phyloP scores from a whole-genome alignment of 176 grass and related monocot genomes.

The Zoysia pacifica region DNA sequence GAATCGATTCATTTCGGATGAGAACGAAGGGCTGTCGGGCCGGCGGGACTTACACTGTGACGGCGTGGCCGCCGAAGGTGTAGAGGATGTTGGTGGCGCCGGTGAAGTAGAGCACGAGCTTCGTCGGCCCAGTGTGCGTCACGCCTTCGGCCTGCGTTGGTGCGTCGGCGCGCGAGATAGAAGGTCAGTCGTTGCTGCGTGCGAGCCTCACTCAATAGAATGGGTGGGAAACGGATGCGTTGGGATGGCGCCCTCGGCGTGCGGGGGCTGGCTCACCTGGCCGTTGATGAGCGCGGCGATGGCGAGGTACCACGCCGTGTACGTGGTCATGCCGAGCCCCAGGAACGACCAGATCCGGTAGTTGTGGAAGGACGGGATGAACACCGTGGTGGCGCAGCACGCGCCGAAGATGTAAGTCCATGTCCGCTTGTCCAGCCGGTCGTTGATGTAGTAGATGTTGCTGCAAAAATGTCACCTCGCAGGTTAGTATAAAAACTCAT shows the following conservation, averaged over 20 bases:
- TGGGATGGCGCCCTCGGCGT: constrained; percentile 9
- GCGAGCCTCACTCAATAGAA: not conserved
- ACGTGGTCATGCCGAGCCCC: constrained; percentile 84
- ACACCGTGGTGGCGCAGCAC: constrained; percentile 82
- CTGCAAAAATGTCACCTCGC: not conserved
- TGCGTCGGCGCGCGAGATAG: not conserved
- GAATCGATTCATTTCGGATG: not conserved
- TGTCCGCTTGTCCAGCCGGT: constrained; percentile 84
- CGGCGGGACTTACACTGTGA: constrained; percentile 69
- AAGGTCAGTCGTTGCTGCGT: constrained; percentile 2
- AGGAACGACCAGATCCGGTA: constrained; percentile 96
- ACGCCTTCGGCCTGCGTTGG: constrained; percentile 51
- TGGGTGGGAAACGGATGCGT: not conserved
- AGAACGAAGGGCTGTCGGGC: not conserved
- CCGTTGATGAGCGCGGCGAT: constrained; percentile 68
- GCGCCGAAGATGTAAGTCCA: constrained; percentile 93
- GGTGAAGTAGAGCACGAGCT: constrained; percentile 89
- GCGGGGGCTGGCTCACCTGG: constrained; percentile 38
- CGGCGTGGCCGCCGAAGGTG: constrained; percentile 91
- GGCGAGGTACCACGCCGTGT: constrained; percentile 86
- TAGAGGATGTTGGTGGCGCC: constrained; percentile 94
- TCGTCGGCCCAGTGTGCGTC: constrained; percentile 52
- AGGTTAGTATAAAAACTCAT: not conserved
- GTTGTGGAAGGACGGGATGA: constrained; percentile 93
- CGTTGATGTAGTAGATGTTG: constrained; percentile 90